Conservation (phyloP, 495 filamentous ascomycete genomes). For the Hypoxylon crocopeplum region DNA sequence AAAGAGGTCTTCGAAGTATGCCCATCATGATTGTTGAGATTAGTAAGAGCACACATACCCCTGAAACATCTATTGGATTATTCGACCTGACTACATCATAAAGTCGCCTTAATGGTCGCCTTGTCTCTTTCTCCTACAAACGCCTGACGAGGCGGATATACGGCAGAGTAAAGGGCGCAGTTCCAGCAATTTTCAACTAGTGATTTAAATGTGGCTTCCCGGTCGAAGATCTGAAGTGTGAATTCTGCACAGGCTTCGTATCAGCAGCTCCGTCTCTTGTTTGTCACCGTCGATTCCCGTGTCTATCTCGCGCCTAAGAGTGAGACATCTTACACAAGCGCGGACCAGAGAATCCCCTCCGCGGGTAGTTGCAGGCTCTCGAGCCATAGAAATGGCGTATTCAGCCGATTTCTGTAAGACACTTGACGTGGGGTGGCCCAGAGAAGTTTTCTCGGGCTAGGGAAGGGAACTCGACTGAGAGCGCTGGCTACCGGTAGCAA, state of each 20-base stretch:
- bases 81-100: slow-evolving; percentile 10
- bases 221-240: slow-evolving; percentile 24
- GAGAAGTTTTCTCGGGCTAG: slow-evolving; percentile 14
- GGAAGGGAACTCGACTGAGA: slow-evolving; percentile 13
- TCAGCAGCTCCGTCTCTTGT: slow-evolving; percentile 11
- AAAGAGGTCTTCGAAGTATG: neutral
- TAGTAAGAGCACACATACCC: slow-evolving; percentile 10
- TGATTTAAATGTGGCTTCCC: slow-evolving; percentile 31
- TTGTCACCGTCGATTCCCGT: slow-evolving; percentile 31
- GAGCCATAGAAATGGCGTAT: slow-evolving; percentile 33
- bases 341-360: slow-evolving; percentile 14
- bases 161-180: neutral
- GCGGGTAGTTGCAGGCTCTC: slow-evolving; percentile 31
- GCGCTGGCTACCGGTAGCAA: slow-evolving; percentile 4
- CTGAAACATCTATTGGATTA: slow-evolving; percentile 22
- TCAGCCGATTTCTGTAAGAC: slow-evolving; percentile 35
- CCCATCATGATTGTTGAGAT: neutral
- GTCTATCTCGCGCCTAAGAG: slow-evolving; percentile 24
- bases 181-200: slow-evolving; percentile 3
- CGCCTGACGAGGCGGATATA: neutral
- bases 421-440: slow-evolving; percentile 27
- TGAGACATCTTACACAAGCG: slow-evolving; percentile 29
- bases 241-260: slow-evolving; percentile 9
- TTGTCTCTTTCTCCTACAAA: neutral
- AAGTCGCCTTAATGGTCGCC: neutral